Percentiles rank a stretch among this genome's conserved stretches.
phyloP scores from a whole-genome alignment of 169 alveolate species.

The Plasmodium sp. region DNA sequence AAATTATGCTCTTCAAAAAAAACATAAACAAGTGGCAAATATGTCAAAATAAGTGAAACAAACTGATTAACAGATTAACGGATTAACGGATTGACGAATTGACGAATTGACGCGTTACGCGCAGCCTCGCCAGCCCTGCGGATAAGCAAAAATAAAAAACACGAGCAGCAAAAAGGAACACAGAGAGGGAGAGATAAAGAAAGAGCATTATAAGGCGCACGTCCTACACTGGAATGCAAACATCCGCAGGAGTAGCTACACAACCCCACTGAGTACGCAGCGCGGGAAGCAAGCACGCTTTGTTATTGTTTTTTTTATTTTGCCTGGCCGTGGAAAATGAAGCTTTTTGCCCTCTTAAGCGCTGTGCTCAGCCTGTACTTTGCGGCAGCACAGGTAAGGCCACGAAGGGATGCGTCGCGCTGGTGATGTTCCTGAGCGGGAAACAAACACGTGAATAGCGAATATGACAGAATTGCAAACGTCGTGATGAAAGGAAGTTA shows the following conservation, averaged over 20 bases:
- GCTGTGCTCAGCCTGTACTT: constrained; percentile 9
- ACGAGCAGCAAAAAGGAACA: neutral
- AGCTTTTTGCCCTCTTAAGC: constrained; percentile 23
- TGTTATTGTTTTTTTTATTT: neutral
- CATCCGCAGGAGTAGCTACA: neutral
- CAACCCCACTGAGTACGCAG: neutral
- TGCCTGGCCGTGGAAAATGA: constrained; percentile 1
- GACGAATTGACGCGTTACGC: neutral
- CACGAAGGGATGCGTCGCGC: neutral
- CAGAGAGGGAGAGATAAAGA: neutral
- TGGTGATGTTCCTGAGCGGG: neutral
- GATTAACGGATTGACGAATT: neutral
- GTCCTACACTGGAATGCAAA: neutral
- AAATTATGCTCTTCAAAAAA: too few species aligned
- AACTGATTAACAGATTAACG: neutral
- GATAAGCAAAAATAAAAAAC: neutral
- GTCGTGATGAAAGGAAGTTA: neutral
- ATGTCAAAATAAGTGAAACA: neutral
- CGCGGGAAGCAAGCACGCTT: neutral
- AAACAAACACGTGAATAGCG: neutral
- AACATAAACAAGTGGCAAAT: neutral
- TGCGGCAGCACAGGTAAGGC: constrained; percentile 51
- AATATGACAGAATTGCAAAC: neutral
- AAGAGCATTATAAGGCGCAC: neutral
- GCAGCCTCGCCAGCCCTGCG: neutral